Evolutionary conservation across 306 rosid genomes (phyloP).

Genomic region (Trifolium subterraneum): DNA sequence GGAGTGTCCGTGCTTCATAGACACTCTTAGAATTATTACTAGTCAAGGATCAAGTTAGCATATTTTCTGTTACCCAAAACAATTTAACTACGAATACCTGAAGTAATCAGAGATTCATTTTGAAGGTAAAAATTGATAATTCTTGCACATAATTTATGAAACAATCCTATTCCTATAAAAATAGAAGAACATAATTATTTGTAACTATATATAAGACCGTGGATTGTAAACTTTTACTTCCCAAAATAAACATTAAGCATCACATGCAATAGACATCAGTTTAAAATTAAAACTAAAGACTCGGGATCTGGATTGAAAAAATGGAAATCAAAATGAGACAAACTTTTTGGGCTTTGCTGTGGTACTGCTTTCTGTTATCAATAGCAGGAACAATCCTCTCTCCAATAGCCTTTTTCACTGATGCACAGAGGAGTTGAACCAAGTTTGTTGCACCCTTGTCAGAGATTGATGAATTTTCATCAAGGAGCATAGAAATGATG

Average conservation of each 20-base stretch:
- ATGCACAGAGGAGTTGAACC: slow-evolving; percentile 90
- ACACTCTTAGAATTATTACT: slow-evolving; percentile 20
- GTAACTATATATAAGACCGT: neutral
- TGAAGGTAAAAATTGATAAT: neutral
- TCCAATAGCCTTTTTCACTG: slow-evolving; percentile 95
- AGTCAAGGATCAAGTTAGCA: slow-evolving; percentile 17
- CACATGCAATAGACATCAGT: neutral
- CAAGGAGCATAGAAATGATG: slow-evolving; percentile 84
- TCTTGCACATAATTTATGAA: neutral
- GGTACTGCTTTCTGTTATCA: slow-evolving; percentile 81
- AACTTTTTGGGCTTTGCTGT: slow-evolving; percentile 92
- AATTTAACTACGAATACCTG: slow-evolving; percentile 21
- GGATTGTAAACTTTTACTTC: slow-evolving; percentile 15
- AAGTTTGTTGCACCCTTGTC: slow-evolving; percentile 92
- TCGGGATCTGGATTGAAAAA: slow-evolving; percentile 30
- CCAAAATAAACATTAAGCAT: slow-evolving; percentile 24
- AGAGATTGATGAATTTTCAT: slow-evolving; percentile 70
- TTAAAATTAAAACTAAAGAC: slow-evolving; percentile 1
- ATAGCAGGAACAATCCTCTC: slow-evolving; percentile 91
- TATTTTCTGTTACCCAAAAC: slow-evolving; percentile 16
- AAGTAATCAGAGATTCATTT: slow-evolving; percentile 5
- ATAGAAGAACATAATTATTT: slow-evolving; percentile 19
- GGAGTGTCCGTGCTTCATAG: no score
- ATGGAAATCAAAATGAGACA: slow-evolving; percentile 38
- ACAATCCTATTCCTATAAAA: slow-evolving; percentile 17